Conservation (phyloP, 768 basidiomycete genomes). For the Boletus barrowsii region DNA sequence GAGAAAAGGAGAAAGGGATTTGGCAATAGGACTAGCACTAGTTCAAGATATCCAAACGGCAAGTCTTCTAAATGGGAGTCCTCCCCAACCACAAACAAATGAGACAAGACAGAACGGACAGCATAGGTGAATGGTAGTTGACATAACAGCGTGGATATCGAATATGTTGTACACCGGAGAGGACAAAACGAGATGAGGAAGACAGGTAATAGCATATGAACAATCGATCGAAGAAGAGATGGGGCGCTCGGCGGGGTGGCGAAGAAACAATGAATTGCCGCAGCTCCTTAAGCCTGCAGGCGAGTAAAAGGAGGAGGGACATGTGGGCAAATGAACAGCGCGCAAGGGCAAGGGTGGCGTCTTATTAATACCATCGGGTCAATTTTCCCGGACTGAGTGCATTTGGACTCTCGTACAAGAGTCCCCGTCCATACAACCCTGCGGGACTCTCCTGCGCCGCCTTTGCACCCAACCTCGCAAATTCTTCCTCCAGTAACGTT, state of each 20-base stretch:
- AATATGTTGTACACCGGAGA: slow-evolving; percentile 5
- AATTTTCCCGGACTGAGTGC: slow-evolving; percentile 53
- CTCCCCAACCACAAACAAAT: slow-evolving; percentile 1
- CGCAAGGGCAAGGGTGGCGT: not conserved
- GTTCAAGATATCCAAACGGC: slow-evolving; percentile 1
- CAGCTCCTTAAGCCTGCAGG: too few species aligned
- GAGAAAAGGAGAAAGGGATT: not conserved
- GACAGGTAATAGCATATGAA: slow-evolving; percentile 2
- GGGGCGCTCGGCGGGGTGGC: not conserved
- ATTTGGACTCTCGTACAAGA: slow-evolving; percentile 77
- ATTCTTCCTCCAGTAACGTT: slow-evolving; percentile 67
- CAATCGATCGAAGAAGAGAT: not conserved
- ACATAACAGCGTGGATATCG: not conserved
- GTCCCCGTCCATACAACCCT: slow-evolving; percentile 58
- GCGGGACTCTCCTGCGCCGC: slow-evolving; percentile 57
- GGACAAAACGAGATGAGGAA: slow-evolving; percentile 10
- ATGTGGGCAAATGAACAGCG: not conserved
- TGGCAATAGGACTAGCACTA: not conserved
- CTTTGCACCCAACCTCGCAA: slow-evolving; percentile 48
- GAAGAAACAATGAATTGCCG: not conserved
- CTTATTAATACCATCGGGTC: slow-evolving; percentile 47
- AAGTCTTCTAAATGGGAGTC: slow-evolving; percentile 3
- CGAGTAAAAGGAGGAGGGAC: not conserved
- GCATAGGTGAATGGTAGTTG: not conserved
- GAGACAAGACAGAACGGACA: not conserved